phyloP scores from a whole-genome alignment of 768 basidiomycete genomes.

The Panellus pusillus region DNA sequence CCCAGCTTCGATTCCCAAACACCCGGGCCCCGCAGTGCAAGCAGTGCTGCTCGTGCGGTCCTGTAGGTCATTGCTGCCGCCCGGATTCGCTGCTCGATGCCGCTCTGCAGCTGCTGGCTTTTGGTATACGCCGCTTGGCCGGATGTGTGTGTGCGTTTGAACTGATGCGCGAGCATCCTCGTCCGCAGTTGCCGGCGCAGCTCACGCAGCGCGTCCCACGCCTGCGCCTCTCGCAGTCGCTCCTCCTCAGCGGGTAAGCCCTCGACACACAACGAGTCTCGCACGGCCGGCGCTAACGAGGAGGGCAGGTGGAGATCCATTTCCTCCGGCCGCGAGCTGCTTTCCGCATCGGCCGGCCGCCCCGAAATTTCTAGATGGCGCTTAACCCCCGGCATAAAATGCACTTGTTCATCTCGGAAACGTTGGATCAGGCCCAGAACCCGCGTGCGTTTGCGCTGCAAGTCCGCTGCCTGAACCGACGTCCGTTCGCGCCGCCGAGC shows the following conservation, averaged over 20 bases:
- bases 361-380: not conserved
- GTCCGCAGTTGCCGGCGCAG: slow-evolving; percentile 24
- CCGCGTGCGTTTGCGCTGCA: slow-evolving; percentile 1
- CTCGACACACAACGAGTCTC: slow-evolving; percentile 8
- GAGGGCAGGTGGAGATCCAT: slow-evolving; percentile 24
- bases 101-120: slow-evolving; percentile 11
- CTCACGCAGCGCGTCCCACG: slow-evolving; percentile 11
- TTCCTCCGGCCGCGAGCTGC: slow-evolving; percentile 11
- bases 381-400: slow-evolving; percentile 5
- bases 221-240: slow-evolving; percentile 21
- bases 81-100: slow-evolving; percentile 16
- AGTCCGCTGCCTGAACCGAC: not conserved
- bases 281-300: not conserved
- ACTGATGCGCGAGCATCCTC: slow-evolving; percentile 17
- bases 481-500: not conserved
- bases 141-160: slow-evolving; percentile 14
- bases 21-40: slow-evolving; percentile 13
- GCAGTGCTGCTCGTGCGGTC: not conserved
- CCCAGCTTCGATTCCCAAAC: slow-evolving; percentile 13
- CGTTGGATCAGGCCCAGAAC: not conserved
- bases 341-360: not conserved
- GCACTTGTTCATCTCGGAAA: slow-evolving; percentile 2
- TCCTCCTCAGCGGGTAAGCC: slow-evolving; percentile 22
- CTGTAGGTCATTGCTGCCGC: slow-evolving; percentile 1
- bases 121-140: slow-evolving; percentile 21